phyloP scores from a whole-genome alignment of 2,329 filamentous ascomycete species.

The Beauveria pseudobassiana region DNA sequence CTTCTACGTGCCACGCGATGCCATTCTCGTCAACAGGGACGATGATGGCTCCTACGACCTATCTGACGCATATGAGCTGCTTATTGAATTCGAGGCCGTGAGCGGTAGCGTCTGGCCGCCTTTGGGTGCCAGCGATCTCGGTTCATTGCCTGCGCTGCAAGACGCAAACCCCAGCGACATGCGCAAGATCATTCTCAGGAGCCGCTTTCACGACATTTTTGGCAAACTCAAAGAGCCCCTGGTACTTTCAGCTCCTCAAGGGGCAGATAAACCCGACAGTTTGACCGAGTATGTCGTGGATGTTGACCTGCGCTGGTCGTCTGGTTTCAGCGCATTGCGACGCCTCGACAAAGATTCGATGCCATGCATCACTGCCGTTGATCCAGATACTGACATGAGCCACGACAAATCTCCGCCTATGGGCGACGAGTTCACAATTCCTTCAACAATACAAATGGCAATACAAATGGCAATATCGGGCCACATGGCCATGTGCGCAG shows the following conservation, averaged over 20 bases:
- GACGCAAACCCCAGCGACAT: conserved; percentile 14
- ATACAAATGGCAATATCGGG: conserved; percentile 14
- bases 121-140: conserved; percentile 23
- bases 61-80: conserved; percentile 42
- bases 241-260: conserved; percentile 20
- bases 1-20: conserved; percentile 45
- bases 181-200: conserved; percentile 31
- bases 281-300: conserved; percentile 41
- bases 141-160: not conserved
- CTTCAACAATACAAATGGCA: conserved; percentile 9
- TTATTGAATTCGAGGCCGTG: conserved; percentile 45
- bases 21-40: conserved; percentile 40
- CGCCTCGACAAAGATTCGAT: conserved; percentile 34
- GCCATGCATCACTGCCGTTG: conserved; percentile 35
- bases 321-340: conserved; percentile 28
- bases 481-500: conserved; percentile 25
- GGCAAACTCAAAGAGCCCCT: conserved; percentile 32
- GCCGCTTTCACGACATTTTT: conserved; percentile 34
- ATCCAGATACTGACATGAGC: conserved; percentile 24
- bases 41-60: conserved; percentile 41
- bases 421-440: conserved; percentile 12
- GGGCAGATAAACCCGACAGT: conserved; percentile 17
- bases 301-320: conserved; percentile 40
- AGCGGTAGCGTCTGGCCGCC: conserved; percentile 47
- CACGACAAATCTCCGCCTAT: conserved; percentile 18